Percentiles rank a stretch among this genome's conserved stretches.
These are phyloP conservation scores for Cercophora samala DNA, from an alignment of 495 filamentous ascomycete genomes.

Conservation along the genomic window DNA sequence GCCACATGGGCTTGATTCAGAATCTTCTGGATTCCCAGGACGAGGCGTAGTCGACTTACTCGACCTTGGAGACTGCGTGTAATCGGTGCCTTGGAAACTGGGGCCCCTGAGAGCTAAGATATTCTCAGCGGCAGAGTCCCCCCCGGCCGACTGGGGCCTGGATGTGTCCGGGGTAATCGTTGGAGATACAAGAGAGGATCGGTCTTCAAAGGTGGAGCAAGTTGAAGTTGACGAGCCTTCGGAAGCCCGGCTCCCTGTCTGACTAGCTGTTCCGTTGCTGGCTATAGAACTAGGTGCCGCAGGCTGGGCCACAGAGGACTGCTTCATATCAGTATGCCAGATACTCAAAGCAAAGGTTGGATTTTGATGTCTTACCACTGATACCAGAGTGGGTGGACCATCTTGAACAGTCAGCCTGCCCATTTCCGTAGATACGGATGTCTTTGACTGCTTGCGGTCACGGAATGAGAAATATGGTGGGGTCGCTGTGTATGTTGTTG, in stretches of 20 bases:
- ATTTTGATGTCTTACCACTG: not conserved
- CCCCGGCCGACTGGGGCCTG: conserved; percentile 43
- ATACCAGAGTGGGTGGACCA: not conserved
- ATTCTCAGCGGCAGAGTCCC: not conserved
- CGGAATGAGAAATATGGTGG: conserved; percentile 23
- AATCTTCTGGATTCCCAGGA: conserved; percentile 10
- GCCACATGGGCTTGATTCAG: conserved; percentile 8
- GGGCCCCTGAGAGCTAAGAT: not conserved
- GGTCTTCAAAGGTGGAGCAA: conserved; percentile 41
- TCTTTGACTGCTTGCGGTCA: conserved; percentile 16
- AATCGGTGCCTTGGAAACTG: not conserved
- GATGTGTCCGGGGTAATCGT: conserved; percentile 48
- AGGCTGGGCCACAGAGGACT: conserved; percentile 1
- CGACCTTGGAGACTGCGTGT: not conserved
- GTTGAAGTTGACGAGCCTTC: conserved; percentile 44
- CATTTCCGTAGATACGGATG: not conserved
- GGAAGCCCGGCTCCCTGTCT: conserved; percentile 29
- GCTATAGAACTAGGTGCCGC: conserved; percentile 12
- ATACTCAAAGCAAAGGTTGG: not conserved
- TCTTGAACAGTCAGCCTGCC: not conserved
- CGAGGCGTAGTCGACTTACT: conserved; percentile 31
- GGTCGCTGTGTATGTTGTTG: conserved; percentile 4
- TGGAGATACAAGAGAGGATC: conserved; percentile 38
- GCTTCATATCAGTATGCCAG: not conserved
- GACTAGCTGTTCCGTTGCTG: conserved; percentile 13